A percentile compares a stretch with the other conserved stretches of the same genome.
Evolutionary conservation across 768 basidiomycete species (phyloP).

Genomic region (Daedaleopsis nitida): DNA sequence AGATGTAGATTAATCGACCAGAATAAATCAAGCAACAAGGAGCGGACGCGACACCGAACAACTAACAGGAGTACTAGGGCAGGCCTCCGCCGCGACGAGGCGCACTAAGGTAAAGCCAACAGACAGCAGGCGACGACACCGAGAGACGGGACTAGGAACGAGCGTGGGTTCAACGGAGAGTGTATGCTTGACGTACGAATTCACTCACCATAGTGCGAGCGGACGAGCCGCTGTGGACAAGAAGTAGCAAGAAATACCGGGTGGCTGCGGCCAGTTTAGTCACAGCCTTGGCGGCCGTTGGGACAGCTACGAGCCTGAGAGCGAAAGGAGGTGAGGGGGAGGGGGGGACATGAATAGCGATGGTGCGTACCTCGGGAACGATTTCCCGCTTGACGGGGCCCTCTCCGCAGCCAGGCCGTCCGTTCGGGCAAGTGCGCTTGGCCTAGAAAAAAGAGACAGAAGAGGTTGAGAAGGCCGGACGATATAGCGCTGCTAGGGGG

Average conservation of each 20-base stretch:
- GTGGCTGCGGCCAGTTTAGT: not conserved
- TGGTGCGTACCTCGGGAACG: not conserved
- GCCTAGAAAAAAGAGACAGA: not conserved
- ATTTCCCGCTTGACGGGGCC: not conserved
- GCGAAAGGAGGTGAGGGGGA: not conserved
- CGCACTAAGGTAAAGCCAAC: not conserved
- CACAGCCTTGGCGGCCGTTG: conserved; percentile 4
- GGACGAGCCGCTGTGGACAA: not conserved
- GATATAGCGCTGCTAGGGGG: not conserved
- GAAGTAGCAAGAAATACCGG: not conserved
- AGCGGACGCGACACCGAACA: conserved; percentile 13
- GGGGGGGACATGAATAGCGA: not conserved
- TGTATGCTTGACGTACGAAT: not conserved
- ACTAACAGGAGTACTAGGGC: not conserved
- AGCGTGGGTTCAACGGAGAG: not conserved
- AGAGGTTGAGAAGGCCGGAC: not conserved
- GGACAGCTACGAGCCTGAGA: conserved; percentile 14
- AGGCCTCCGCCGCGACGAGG: conserved; percentile 2
- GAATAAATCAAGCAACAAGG: conserved; percentile 16
- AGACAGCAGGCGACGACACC: not conserved
- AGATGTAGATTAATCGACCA: conserved; percentile 15
- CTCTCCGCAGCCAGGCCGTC: not conserved
- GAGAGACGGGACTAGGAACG: not conserved
- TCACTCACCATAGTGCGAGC: not conserved
- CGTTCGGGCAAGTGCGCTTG: conserved; percentile 1